Percentiles rank a stretch among this genome's conserved stretches.
Conservation (phyloP, 352 stramenopile species). For the Phytophthora uliginosa region DNA sequence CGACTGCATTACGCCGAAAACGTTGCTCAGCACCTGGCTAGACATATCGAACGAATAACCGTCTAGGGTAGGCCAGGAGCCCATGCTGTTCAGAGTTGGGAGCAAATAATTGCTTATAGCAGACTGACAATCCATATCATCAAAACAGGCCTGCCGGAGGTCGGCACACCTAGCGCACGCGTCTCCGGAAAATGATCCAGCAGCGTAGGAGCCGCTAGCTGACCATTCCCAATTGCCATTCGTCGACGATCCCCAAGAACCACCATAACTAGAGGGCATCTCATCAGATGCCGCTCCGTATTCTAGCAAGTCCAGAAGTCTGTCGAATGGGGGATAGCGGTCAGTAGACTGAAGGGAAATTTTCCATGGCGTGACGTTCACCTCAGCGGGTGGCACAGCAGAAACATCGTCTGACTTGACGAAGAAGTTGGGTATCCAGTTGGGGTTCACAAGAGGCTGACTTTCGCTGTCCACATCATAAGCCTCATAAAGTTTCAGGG, state of each 20-base stretch:
- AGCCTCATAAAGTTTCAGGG: constrained; percentile 3
- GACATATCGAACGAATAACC: constrained; percentile 14
- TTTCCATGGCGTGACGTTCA: constrained; percentile 24
- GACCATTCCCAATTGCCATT: neutral
- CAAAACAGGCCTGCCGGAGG: constrained; percentile 11
- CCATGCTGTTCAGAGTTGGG: constrained; percentile 6
- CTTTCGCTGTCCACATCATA: constrained; percentile 6
- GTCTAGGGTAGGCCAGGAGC: neutral
- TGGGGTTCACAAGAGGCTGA: constrained; percentile 20
- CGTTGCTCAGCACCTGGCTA: constrained; percentile 3
- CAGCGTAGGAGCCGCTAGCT: neutral
- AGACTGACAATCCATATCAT: constrained; percentile 11
- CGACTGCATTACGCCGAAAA: constrained; percentile 13
- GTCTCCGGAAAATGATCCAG: constrained; percentile 2
- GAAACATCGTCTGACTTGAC: constrained; percentile 10
- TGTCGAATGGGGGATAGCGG: constrained; percentile 26
- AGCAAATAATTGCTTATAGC: constrained; percentile 6
- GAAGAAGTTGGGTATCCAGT: constrained; percentile 26
- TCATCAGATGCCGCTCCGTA: constrained; percentile 11
- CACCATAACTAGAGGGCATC: neutral
- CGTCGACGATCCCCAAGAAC: neutral
- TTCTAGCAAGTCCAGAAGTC: constrained; percentile 29
- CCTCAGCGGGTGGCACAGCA: constrained; percentile 8
- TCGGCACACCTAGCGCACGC: constrained; percentile 3
- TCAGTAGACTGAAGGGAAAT: constrained; percentile 18